Base-by-base conservation (phyloP, 306 rosid species). In the Casuarina cunninghamiana region DNA sequence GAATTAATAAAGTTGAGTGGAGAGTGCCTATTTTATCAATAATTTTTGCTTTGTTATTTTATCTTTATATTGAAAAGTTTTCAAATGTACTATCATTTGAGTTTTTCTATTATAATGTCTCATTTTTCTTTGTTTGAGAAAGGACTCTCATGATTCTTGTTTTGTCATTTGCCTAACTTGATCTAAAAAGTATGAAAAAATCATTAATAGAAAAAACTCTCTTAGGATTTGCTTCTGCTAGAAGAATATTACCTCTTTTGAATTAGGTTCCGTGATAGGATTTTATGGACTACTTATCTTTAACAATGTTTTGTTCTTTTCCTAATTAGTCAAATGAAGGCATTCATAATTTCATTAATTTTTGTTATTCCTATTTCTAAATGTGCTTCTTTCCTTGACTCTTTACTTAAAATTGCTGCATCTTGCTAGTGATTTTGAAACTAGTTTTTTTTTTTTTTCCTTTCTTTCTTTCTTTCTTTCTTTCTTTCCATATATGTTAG, bases 191-290 rank as follows among this genome's bases (percentile, higher is more conserved):
- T 42, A 17, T 17, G 71, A 66, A 42, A 15, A 66, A 41, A 42
- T 66, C 7, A 7, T 66, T 16, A 39, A 66, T 17, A 50, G 11
- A 49, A 60, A 60, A 3, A 3, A 5, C 19, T 61, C 17, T 10
- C 35, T 10, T 61, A 16, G 49, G 71, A 66, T 48, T 41, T 66
- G 3, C 16, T n/a, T 66, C 6, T 66, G 35, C 50, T 3, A 66
- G 32, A 66, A 66, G 71, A 66, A 21, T 42, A 39, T n/a, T 66
- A 42, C 32, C 71, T 66, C 42, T n/a, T 26, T 66, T 42, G 35
- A 66, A 41, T 42, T 3, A 16, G 15, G 71, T 39, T n/a, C 1
- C 71, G 42, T n/a, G n/a, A n/a, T n/a, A n/a, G n/a, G n/a, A n/a
- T 16, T 41, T n/a, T 66, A 17, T 41, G 12, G 49, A 16, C 50